Evolutionary conservation across 495 filamentous ascomycete species (phyloP), one percentile per base, ranked within the genome.

Genomic region (Podospora anserina): DNA sequence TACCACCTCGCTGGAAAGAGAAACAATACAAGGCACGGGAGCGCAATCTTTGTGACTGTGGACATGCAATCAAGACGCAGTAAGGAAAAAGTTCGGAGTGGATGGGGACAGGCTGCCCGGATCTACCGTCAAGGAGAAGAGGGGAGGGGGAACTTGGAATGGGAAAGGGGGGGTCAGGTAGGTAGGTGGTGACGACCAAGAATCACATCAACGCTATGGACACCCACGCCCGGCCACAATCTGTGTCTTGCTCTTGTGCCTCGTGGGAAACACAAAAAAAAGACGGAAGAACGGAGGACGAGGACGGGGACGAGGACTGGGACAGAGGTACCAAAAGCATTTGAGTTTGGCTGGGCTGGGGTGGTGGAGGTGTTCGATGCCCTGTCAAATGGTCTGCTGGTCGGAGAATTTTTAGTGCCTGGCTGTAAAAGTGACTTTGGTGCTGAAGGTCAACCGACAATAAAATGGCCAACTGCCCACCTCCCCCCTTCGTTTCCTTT

Each of bases 401-500:
- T 27, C 74, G 71, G 76, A 75, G 73, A 76, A 75, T 71, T 76
- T 76, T 78, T 77, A 78, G 74, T 77, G 74, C 71, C 72, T 73
- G 67, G 72, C 67, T 76, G 76, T 75, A 69, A 74, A 74, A 78
- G 76, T 75, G 75, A 77, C 75, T 76, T 75, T 66, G 69, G 64
- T 75, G 73, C 74, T 77, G 74, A 69, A 74, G 72, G 63, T 69
- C 69, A 76, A 69, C 74, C 71, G 71, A 76, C 75, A 74, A 78
- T 73, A 79, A 78, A 80, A 77, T 73, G 72, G 75, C 77, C 79
- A 75, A 78, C 79, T 78, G 68, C 76, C 81, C 81, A 74, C 80
- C 75, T 77, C 70, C 76, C 77, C 69, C 72, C 63, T 65, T 69
- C 69, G 73, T 73, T 70, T 71, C 73, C 73, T 66, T 76, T 32